Percentiles rank a stretch among this genome's conserved stretches.
phyloP scores from a whole-genome alignment of 2,329 filamentous ascomycete genomes.

The Ceratocystis colombiana region DNA sequence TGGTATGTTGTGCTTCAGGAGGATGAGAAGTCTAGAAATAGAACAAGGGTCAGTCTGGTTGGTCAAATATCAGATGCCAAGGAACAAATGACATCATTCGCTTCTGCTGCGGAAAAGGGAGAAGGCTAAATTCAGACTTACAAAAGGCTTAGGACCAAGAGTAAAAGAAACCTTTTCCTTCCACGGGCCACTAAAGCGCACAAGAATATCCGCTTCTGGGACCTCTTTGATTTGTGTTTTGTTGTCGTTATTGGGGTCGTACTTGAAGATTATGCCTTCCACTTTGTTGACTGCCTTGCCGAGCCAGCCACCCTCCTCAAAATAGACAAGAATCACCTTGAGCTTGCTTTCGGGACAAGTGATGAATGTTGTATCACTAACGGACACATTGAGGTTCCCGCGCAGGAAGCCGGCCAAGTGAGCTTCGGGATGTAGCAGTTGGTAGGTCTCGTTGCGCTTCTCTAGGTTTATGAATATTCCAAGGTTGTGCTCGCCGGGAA shows the following conservation, averaged over 20 bases:
- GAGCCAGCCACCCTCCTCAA: conserved; percentile 81
- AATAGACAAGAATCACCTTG: conserved; percentile 85
- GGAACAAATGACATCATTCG: conserved; percentile 13
- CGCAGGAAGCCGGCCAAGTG: conserved; percentile 80
- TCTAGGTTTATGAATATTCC: conserved; percentile 89
- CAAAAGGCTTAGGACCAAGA: conserved; percentile 49
- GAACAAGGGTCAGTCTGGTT: conserved; percentile 7
- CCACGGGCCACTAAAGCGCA: conserved; percentile 76
- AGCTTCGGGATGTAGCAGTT: conserved; percentile 88
- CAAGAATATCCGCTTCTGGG: conserved; percentile 71
- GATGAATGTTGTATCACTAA: conserved; percentile 80
- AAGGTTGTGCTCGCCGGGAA: conserved; percentile 83
- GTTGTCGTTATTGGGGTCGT: conserved; percentile 76
- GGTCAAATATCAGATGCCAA: background rate
- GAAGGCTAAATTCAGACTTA: conserved; percentile 36
- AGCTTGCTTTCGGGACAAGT: conserved; percentile 82
- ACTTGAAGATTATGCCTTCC: conserved; percentile 80
- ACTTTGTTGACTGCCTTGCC: conserved; percentile 85
- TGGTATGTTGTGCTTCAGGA: conserved; percentile 54
- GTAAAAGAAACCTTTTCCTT: conserved; percentile 58
- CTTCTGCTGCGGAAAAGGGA: background rate
- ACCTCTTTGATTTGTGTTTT: conserved; percentile 76
- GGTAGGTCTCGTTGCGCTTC: conserved; percentile 79
- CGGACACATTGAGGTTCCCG: conserved; percentile 78
- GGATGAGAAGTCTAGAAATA: conserved; percentile 37